Evolutionary conservation across 352 stramenopile genomes (phyloP), one percentile per base, ranked within the genome.

Genomic region (Hyaloperonospora brassicae): DNA sequence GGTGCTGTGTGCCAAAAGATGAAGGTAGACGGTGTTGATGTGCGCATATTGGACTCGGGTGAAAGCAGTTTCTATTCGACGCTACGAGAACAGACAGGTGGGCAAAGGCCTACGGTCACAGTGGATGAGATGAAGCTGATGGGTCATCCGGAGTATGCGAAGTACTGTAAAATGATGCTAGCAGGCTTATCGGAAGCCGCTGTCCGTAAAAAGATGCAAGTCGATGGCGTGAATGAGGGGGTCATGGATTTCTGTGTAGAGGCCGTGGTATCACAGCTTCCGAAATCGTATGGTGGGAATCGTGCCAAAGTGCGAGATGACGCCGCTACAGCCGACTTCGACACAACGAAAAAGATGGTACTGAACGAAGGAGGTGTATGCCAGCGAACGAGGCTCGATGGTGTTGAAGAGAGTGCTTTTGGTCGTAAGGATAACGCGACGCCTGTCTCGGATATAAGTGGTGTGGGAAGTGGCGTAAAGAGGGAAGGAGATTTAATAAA

Each of bases 151-250:
- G 59, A 70, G 9, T 85, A 87, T 42, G 76, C 72, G 5, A 93
- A 95, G 41, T 98, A 97, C 48, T 96, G 97, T 59, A 95, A 96
- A 55, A 97, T 98, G 91, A 61, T 97, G 13, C 88, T 95, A 52
- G 81, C 97, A 65, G 87, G 91, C 4, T 55, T 97, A 11, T 82
- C 86, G 0, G 69, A 87, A 48, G 87, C 71, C 13, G 87, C 88
- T 27, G 79, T 96, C 1, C 64, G 78, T 17, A 80, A 96, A 65
- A 96, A 96, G 43, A 87, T 98, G 70, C 67, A 73, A 23, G 53
- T 46, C 10, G 72, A 82, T 35, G 76, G 67, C 6, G 58, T 57
- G 9, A 61, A 81, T 52, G 50, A 72, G 1, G 54, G 61, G 10
- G 65, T 61, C 1, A 50, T 84, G 24, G 61, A 77, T 50, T 53